A percentile compares a stretch with the other conserved stretches of the same genome.
These are phyloP conservation scores for Aspergillus funiculosus DNA, from an alignment of 495 filamentous ascomycete genomes.

Conservation along the genomic window DNA sequence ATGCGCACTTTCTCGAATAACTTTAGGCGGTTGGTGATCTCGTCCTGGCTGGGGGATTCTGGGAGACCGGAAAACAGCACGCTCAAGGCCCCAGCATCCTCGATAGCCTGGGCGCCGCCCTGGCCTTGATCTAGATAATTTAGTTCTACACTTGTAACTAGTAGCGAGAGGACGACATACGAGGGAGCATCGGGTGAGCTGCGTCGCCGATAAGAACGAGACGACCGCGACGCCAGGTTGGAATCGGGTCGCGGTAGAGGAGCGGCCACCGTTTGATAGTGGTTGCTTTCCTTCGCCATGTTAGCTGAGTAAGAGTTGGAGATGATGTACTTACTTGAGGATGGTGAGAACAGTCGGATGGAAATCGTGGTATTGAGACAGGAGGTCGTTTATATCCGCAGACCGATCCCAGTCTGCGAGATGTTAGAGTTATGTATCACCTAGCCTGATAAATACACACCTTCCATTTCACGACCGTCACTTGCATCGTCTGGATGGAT, in stretches of 20 bases:
- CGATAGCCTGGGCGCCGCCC: constrained; percentile 36
- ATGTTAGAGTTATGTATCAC: not conserved
- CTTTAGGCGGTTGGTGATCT: constrained; percentile 23
- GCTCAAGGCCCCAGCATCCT: constrained; percentile 36
- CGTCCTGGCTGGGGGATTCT: not conserved
- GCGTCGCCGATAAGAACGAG: constrained; percentile 45
- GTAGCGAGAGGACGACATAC: constrained; percentile 36
- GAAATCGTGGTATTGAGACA: not conserved
- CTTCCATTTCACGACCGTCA: constrained; percentile 12
- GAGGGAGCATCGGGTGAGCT: constrained; percentile 38
- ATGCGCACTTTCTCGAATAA: constrained; percentile 35
- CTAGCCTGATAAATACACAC: not conserved
- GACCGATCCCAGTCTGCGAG: constrained; percentile 8
- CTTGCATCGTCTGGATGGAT: constrained; percentile 21
- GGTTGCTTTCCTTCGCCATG: constrained; percentile 21
- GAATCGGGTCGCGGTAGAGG: constrained; percentile 27
- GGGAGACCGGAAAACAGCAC: constrained; percentile 21
- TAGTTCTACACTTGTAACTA: not conserved
- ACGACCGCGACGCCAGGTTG: constrained; percentile 34
- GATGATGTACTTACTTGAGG: not conserved
- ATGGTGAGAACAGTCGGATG: constrained; percentile 3
- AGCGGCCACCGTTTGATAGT: constrained; percentile 45
- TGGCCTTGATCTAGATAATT: constrained; percentile 21
- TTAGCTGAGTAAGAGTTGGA: not conserved
- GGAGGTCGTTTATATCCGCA: not conserved